Conservation (phyloP, 2,329 filamentous ascomycete species). For the Aspergillus sp. region DNA sequence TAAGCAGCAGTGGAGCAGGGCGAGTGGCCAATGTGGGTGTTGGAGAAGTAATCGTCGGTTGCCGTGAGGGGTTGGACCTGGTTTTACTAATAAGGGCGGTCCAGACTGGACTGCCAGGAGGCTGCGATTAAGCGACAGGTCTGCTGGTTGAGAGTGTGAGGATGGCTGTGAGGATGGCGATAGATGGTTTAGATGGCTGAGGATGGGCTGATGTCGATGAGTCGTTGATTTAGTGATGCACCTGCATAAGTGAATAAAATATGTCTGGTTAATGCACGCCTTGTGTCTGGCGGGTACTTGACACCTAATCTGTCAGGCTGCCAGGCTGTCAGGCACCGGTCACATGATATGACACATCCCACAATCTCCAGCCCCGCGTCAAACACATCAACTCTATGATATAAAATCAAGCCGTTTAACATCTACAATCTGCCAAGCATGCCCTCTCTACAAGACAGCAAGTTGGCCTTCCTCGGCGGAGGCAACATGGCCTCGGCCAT, state of each 20-base stretch:
- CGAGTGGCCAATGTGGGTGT: not conserved
- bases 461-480: slow-evolving; percentile 37
- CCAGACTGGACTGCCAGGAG: slow-evolving; percentile 3
- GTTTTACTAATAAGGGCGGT: not conserved
- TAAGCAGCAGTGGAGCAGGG: not conserved
- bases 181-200: too few species aligned
- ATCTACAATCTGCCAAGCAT: too few species aligned
- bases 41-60: not conserved
- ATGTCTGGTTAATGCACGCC: not conserved
- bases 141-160: not conserved
- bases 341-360: not conserved
- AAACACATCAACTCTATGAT: not conserved
- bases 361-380: not conserved
- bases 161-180: too few species aligned
- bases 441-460: slow-evolving; percentile 31
- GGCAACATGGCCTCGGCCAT: slow-evolving; percentile 40
- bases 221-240: too few species aligned
- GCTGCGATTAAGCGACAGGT: too few species aligned
- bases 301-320: not conserved
- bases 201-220: not conserved
- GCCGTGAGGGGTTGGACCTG: not conserved
- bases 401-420: too few species aligned
- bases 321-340: not conserved
- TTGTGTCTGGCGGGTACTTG: not conserved
- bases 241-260: too few species aligned